Conservation (phyloP, 2,329 filamentous ascomycete species). For the Ascochyta lentis region DNA sequence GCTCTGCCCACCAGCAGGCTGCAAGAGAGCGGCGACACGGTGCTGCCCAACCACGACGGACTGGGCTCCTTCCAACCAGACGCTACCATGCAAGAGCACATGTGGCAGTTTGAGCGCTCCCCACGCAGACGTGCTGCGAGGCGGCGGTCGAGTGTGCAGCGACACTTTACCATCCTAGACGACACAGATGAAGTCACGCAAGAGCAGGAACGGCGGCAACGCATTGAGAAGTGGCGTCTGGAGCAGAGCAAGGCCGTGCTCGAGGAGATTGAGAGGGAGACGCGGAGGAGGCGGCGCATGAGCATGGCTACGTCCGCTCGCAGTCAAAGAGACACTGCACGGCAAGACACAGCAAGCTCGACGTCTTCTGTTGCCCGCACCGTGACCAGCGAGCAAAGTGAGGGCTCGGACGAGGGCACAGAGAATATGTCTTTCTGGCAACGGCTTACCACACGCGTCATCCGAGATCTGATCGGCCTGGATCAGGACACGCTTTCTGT, state of each 20-base stretch:
- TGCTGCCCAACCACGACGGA: conserved; percentile 92
- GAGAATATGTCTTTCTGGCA: conserved; percentile 76
- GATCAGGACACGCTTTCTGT: conserved; percentile 85
- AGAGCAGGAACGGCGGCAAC: conserved; percentile 72
- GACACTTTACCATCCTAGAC: conserved; percentile 62
- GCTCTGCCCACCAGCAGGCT: conserved; percentile 53
- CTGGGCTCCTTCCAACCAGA: conserved; percentile 81
- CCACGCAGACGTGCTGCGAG: conserved; percentile 62
- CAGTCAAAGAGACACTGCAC: conserved; percentile 35
- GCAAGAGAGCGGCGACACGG: conserved; percentile 66
- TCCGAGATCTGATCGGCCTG: conserved; percentile 88
- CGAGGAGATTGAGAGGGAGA: conserved; percentile 89
- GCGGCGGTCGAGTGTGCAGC: conserved; percentile 64
- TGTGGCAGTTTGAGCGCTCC: conserved; percentile 92
- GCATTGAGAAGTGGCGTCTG: conserved; percentile 90
- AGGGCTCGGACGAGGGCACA: conserved; percentile 49
- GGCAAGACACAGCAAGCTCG: conserved; percentile 20
- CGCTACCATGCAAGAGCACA: conserved; percentile 75
- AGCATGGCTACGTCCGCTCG: conserved; percentile 61
- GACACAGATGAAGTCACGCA: conserved; percentile 63
- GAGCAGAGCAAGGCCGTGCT: conserved; percentile 87
- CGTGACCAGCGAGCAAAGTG: conserved; percentile 40
- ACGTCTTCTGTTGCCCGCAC: conserved; percentile 24
- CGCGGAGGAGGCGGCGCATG: conserved; percentile 68
- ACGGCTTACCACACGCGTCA: conserved; percentile 82